Percentiles rank a stretch among this genome's conserved stretches.
phyloP scores from a whole-genome alignment of 2,329 filamentous ascomycete genomes.

The Alternaria arbusti region DNA sequence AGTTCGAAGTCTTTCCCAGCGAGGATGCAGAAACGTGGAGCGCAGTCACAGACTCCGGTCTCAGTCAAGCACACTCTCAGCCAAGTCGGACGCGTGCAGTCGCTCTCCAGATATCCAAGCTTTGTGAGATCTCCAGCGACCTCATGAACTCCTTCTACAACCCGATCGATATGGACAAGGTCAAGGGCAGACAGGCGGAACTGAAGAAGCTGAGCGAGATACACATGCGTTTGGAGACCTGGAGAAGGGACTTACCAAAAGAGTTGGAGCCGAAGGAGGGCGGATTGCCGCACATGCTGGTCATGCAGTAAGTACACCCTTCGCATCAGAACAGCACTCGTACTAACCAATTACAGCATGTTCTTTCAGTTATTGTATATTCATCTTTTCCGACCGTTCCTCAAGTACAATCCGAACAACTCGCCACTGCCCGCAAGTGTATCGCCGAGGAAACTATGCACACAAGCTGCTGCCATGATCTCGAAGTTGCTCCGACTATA shows the following conservation, averaged over 20 bases:
- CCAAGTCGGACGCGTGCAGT: constrained; percentile 80
- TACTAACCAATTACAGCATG: constrained; percentile 69
- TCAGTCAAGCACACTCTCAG: constrained; percentile 74
- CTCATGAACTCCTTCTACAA: constrained; percentile 91
- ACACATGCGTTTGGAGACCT: constrained; percentile 86
- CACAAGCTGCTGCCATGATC: constrained; percentile 84
- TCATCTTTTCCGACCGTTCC: constrained; percentile 91
- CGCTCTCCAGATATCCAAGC: constrained; percentile 73
- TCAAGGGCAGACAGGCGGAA: constrained; percentile 77
- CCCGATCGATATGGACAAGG: constrained; percentile 67
- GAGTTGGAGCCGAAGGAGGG: constrained; percentile 91
- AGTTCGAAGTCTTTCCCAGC: constrained; percentile 86
- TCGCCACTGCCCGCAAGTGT: constrained; percentile 87
- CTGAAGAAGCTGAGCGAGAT: constrained; percentile 92
- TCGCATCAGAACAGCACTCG: neutral
- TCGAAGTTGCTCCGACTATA: constrained; percentile 95
- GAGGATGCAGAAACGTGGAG: constrained; percentile 89
- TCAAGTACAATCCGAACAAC: constrained; percentile 82
- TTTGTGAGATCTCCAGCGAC: constrained; percentile 95
- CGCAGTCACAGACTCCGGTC: constrained; percentile 85
- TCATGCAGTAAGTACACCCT: constrained; percentile 77
- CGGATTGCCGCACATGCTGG: constrained; percentile 80
- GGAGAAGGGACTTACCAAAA: constrained; percentile 81
- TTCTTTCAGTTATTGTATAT: constrained; percentile 96
- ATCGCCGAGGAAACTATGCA: constrained; percentile 88